phyloP scores from a whole-genome alignment of 495 filamentous ascomycete genomes.

The Penicillium subrubescens region DNA sequence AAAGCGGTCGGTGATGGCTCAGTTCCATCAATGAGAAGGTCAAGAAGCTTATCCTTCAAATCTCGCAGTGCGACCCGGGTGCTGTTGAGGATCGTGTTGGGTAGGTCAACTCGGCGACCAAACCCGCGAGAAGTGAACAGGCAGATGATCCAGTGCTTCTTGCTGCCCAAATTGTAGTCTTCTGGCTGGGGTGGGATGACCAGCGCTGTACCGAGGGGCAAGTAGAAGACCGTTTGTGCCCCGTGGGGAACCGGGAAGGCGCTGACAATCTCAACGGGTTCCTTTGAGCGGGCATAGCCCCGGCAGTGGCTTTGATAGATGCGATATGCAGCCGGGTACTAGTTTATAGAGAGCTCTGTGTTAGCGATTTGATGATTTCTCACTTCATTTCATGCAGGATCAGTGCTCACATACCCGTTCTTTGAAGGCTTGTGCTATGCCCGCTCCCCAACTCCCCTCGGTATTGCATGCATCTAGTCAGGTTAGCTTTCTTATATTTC shows the following conservation, averaged over 20 bases:
- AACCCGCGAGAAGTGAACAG: conserved; percentile 46
- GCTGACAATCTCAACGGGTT: conserved; percentile 9
- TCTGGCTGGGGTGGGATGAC: conserved; percentile 44
- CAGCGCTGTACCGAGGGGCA: conserved; percentile 41
- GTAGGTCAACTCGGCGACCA: conserved; percentile 30
- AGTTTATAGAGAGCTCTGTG: neutral
- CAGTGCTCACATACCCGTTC: conserved; percentile 26
- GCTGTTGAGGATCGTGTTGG: conserved; percentile 37
- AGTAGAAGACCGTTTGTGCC: conserved; percentile 1
- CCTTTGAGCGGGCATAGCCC: neutral
- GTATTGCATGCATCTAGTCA: conserved; percentile 50
- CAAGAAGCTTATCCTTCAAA: conserved; percentile 35
- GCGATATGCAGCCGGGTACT: conserved; percentile 47
- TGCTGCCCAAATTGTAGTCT: conserved; percentile 21
- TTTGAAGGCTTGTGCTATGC: conserved; percentile 42
- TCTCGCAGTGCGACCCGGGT: conserved; percentile 43
- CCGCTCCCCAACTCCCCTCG: conserved; percentile 46
- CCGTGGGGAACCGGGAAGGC: conserved; percentile 7
- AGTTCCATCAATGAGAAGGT: neutral
- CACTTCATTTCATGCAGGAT: neutral
- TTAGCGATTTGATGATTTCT: neutral
- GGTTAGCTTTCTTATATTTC: neutral
- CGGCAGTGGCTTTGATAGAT: conserved; percentile 40
- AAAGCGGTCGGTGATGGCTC: conserved; percentile 21
- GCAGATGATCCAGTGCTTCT: conserved; percentile 51